Evolutionary conservation across 208 protist genomes (phyloP), one percentile per base, ranked within the genome.

Genomic region (Tritrichomonas musculus): DNA sequence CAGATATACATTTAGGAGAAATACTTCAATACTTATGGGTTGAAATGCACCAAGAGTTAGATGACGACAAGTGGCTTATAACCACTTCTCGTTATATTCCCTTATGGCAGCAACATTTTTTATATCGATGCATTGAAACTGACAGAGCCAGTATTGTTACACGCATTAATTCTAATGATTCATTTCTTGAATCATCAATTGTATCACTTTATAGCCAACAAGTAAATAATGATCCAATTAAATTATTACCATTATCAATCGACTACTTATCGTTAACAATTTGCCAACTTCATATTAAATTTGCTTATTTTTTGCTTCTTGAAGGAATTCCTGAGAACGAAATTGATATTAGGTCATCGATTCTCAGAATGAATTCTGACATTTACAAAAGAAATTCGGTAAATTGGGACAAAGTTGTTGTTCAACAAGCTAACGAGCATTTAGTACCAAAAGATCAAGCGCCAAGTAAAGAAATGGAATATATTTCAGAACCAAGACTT

Each of bases 371-470:
- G 27, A 88, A 53, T 17, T 20, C 27, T 11, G 41, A 53, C 5
- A 88, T 88, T 0, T 88, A 53, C 30, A 53, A 44, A 60, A 22
- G 20, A 27, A 20, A 49, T 36, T 33, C 30, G 5, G 8, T 20
- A 39, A 5, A 39, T 22, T 88, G 41, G 47, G 47, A 88, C 57
- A 14, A 88, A 3, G 9, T 60, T 1, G 57, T 88, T 39, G 47
- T 88, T 14, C 33, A 88, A 22, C 33, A 88, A 57, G 77, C 47
- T 39, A 88, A 53, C 36, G 47, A 88, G 39, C 13, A 57, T 88
- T 57, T 88, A 11, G 77, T 47, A 39, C 77, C 77, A 2, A 88
- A 88, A 88, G 77, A 88, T 88, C 47, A 44, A 55, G 53, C 77
- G 5, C 41, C 77, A 39, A 39, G 14, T 11, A 25, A 49, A 57